Evolutionary conservation across 2,329 filamentous ascomycete species (phyloP).

Genomic region (Clonostachys sp.): DNA sequence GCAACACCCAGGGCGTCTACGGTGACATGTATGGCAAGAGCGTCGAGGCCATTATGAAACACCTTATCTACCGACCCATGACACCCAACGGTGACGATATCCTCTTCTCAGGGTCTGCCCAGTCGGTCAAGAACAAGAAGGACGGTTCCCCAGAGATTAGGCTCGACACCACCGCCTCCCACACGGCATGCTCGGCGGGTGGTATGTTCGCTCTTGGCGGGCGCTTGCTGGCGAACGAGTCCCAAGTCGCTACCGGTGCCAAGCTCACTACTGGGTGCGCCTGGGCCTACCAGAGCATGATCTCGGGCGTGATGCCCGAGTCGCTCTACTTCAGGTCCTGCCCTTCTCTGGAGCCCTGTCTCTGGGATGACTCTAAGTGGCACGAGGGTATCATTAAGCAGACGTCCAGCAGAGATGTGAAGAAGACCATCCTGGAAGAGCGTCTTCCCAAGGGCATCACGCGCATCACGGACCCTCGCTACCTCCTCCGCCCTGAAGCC

Average conservation of each 20-base stretch:
- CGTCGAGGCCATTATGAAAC: conserved; percentile 52
- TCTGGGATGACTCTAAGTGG: conserved; percentile 23
- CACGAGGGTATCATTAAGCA: conserved; percentile 13
- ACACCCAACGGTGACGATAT: conserved; percentile 57
- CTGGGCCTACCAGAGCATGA: conserved; percentile 50
- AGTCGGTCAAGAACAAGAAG: conserved; percentile 26
- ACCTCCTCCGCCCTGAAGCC: conserved; percentile 48
- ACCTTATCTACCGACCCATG: conserved; percentile 69
- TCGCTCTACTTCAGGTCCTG: conserved; percentile 37
- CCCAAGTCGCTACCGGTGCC: conserved; percentile 39
- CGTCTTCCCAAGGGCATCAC: conserved; percentile 56
- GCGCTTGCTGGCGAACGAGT: conserved; percentile 41
- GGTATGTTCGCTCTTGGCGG: conserved; percentile 62
- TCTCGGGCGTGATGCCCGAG: conserved; percentile 52
- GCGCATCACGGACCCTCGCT: conserved; percentile 43
- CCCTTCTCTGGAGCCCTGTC: conserved; percentile 11
- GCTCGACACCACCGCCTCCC: conserved; percentile 38
- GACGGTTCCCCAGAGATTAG: conserved; percentile 35
- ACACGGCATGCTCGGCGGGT: conserved; percentile 61
- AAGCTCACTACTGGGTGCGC: conserved; percentile 49
- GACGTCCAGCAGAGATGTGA: conserved; percentile 20
- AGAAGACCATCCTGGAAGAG: conserved; percentile 16
- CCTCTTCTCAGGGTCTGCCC: conserved; percentile 47
- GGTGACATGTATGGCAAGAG: conserved; percentile 57
- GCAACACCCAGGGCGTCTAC: conserved; percentile 55